These are phyloP conservation scores for Spergularia bocconei DNA, from an alignment of 148 eudicot genomes.

Conservation along the genomic window DNA sequence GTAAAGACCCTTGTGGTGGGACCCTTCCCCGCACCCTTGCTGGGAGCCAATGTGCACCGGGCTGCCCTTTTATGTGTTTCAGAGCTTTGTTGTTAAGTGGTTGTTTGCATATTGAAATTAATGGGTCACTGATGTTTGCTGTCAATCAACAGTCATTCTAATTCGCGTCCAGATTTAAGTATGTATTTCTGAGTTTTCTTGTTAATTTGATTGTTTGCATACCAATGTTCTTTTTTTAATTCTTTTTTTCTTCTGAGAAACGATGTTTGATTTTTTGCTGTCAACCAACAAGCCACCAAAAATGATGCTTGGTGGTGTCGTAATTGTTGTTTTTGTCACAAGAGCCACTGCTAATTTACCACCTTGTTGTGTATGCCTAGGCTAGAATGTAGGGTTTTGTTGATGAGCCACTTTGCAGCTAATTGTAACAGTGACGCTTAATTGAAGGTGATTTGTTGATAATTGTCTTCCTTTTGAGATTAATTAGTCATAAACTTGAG, in stretches of 20 bases:
- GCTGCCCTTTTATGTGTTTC: background rate
- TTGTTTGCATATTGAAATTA: background rate
- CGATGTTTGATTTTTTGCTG: too few species aligned
- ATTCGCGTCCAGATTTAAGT: too few species aligned
- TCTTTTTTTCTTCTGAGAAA: background rate
- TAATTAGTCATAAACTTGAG: conserved; percentile 15
- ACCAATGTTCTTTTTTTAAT: too few species aligned
- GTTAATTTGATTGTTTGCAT: background rate
- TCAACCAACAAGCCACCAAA: too few species aligned
- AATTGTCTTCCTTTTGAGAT: background rate
- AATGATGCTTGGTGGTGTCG: too few species aligned
- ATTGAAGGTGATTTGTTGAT: background rate
- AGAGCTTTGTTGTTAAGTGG: background rate
- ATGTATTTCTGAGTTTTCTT: background rate
- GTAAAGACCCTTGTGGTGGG: too few species aligned
- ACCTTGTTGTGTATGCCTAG: too few species aligned
- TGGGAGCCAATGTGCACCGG: too few species aligned
- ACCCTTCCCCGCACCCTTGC: too few species aligned
- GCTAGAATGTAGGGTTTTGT: background rate
- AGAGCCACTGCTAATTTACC: too few species aligned
- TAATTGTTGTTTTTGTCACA: too few species aligned
- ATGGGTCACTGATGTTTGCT: background rate
- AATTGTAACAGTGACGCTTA: background rate
- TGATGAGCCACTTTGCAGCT: conserved; percentile 4
- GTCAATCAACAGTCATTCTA: background rate